phyloP scores from a whole-genome alignment of 139 green algal species.

The Gonium pectorale region DNA sequence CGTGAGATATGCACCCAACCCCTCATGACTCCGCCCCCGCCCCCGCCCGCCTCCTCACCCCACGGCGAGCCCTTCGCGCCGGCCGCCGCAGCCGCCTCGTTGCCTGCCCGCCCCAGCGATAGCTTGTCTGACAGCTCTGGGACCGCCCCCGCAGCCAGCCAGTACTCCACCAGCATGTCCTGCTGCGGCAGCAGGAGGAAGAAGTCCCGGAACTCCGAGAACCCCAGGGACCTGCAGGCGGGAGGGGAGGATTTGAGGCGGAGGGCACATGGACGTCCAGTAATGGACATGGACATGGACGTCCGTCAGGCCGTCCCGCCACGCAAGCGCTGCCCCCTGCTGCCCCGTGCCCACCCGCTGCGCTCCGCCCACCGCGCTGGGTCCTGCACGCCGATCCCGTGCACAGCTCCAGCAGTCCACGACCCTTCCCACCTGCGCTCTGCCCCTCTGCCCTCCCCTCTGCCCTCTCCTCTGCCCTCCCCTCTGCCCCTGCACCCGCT shows the following conservation, averaged over 20 bases:
- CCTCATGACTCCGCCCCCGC: neutral
- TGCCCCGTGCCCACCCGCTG: neutral
- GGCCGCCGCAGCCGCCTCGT: neutral
- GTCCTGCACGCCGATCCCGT: no score
- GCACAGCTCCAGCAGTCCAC: no score
- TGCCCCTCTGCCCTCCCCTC: no score
- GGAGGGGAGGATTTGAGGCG: neutral
- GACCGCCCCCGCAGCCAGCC: constrained; percentile 18
- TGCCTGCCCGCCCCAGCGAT: neutral
- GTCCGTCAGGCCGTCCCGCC: no score
- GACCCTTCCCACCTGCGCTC: no score
- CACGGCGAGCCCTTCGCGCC: constrained; percentile 31
- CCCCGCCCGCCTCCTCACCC: constrained; percentile 5
- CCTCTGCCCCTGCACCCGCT: neutral
- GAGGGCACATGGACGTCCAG: no score
- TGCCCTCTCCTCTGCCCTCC: neutral
- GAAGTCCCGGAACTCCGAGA: constrained; percentile 71
- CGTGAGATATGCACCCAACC: no score
- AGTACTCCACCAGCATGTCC: constrained; percentile 61
- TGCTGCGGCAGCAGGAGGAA: constrained; percentile 77
- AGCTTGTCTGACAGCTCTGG: constrained; percentile 47
- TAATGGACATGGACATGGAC: no score
- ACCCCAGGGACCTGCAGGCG: constrained; percentile 55
- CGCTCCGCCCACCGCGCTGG: neutral
- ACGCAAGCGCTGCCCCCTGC: no score